Evolutionary conservation across 2,329 filamentous ascomycete genomes (phyloP), one percentile per base, ranked within the genome.

Genomic region (Epichloe bromicola): DNA sequence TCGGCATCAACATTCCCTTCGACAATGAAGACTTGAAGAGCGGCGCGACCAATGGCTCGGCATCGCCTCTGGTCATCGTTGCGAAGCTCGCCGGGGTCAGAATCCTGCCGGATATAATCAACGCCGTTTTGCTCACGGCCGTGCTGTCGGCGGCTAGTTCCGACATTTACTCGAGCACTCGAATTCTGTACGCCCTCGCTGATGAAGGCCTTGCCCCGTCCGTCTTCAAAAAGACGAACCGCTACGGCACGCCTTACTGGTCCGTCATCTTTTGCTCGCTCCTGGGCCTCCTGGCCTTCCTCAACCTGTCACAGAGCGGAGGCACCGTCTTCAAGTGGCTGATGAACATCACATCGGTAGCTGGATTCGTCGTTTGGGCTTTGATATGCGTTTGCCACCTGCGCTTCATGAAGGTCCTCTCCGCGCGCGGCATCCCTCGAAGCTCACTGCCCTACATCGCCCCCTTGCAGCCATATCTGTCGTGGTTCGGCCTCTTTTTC

Each of bases 61-160:
- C 81, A 2, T 85, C 82, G 3, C 83, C 83, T 5, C 74, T 85
- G 49, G 79, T 83, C 60, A 75, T 83, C 52, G 75, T 77, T 33
- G 76, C 74, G 38, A 70, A 74, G 36, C 71, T 78, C 17, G 83
- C 83, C 33, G 83, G 83, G 40, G 80, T 87, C 52, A 68, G 70
- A 7, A 75, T 78, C 3, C 75, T 88, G 4, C 77, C 80, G 5
- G 71, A 79, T 58, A 82, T 90, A 61, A 82, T 91, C 72, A 91
- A 91, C 65, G 85, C 80, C 15, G 81, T 88, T 7, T 78, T 91
- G 10, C 72, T 91, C 20, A 87, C 85, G 0, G 86, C 85, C 3
- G 86, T 89, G 7, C 79, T 88, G 58, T 87, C 85, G 0, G 86
- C 86, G 5, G 86, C 84, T 53, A 88, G 86, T 67, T 85, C 84